Evolutionary conservation across 345 rosid genomes (phyloP).

Genomic region (Arabis hirsuta): DNA sequence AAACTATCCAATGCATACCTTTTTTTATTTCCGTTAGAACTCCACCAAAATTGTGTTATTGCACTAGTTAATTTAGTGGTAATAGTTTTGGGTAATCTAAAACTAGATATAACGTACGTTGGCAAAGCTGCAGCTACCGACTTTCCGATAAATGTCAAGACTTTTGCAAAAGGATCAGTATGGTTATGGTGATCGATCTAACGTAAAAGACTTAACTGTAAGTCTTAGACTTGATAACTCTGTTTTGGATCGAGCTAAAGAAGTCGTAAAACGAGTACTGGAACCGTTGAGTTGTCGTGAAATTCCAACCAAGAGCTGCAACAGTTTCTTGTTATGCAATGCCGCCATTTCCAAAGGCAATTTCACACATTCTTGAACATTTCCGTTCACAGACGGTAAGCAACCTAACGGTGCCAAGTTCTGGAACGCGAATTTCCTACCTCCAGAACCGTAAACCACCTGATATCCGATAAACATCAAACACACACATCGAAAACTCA

Average conservation of each 20-base stretch:
- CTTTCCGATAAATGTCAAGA: constrained; percentile 1
- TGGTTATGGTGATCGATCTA: neutral
- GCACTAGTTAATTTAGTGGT: too few relatives aligned
- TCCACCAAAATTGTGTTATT: too few relatives aligned
- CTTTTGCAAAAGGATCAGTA: neutral
- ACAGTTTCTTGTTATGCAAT: constrained; percentile 44
- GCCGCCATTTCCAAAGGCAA: constrained; percentile 42
- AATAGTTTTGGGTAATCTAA: too few relatives aligned
- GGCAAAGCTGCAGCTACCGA: too few relatives aligned
- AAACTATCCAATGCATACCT: too few relatives aligned
- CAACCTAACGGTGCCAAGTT: constrained; percentile 50
- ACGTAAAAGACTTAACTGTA: constrained; percentile 37
- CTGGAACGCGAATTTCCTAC: constrained; percentile 44
- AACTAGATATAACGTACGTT: too few relatives aligned
- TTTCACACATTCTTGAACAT: constrained; percentile 35
- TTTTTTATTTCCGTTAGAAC: too few relatives aligned
- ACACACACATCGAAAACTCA: neutral
- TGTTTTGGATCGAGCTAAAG: constrained; percentile 39
- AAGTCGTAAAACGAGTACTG: constrained; percentile 42
- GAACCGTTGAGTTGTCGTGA: constrained; percentile 31
- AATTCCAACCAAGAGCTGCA: constrained; percentile 34
- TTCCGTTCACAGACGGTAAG: constrained; percentile 39
- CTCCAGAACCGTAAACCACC: constrained; percentile 42
- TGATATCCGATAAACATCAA: neutral
- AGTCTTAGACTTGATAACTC: constrained; percentile 36